Evolutionary conservation across 192 early-diverging fungal species (phyloP).

Genomic region (Funneliformis mosseae): DNA sequence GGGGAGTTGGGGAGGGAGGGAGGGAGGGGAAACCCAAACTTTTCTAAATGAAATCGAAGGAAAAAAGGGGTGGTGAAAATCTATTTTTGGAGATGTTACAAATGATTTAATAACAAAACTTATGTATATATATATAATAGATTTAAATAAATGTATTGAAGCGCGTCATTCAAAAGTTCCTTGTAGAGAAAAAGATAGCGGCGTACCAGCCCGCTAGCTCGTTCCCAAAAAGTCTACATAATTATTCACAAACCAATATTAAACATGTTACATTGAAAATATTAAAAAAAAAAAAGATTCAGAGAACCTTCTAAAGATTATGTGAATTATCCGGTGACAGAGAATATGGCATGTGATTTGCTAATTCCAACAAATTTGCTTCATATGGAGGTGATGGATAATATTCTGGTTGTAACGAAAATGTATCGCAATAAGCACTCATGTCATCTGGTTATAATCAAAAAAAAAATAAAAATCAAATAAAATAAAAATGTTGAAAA

Average conservation of each 20-base stretch:
- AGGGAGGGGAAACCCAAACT: background rate
- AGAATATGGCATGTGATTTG: conserved; percentile 5
- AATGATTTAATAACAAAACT: background rate
- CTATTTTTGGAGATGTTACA: conserved; percentile 12
- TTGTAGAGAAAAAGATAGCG: conserved; percentile 8
- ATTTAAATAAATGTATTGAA: background rate
- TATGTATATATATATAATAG: background rate
- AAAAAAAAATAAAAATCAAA: background rate
- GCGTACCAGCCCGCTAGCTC: conserved; percentile 22
- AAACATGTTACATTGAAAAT: background rate
- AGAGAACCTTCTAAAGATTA: conserved; percentile 10
- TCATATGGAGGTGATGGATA: conserved; percentile 35
- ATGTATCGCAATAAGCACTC: conserved; percentile 8
- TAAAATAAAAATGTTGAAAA: background rate
- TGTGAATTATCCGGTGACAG: conserved; percentile 8
- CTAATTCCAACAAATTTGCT: background rate
- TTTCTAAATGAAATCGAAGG: background rate
- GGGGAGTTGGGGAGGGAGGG: background rate
- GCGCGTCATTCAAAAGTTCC: conserved; percentile 5
- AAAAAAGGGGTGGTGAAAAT: background rate
- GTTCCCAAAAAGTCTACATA: background rate
- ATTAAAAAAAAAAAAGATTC: background rate
- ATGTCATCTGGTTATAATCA: background rate
- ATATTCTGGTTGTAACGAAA: conserved; percentile 6
- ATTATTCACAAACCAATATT: conserved; percentile 1